Conservation (phyloP, 345 rosid species). For the Acer saccharum region DNA sequence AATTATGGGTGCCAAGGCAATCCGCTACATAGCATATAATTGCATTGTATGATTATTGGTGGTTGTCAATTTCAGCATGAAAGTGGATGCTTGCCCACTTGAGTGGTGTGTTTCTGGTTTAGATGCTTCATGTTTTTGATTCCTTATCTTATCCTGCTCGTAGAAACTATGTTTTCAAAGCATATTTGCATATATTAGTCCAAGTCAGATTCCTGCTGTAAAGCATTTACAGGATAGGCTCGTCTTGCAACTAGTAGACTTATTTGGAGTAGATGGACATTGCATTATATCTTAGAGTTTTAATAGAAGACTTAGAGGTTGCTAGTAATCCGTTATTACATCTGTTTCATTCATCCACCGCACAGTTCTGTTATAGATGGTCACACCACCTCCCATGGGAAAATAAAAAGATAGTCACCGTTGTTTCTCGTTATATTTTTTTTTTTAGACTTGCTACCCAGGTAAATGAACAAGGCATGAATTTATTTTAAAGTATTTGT, state of each 20-base stretch:
- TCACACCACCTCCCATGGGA: background rate
- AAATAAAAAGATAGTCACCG: background rate
- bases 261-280: background rate
- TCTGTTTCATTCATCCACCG: background rate
- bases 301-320: background rate
- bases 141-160: background rate
- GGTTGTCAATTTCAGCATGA: constrained; percentile 7
- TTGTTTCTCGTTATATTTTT: background rate
- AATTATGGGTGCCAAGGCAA: background rate
- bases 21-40: background rate
- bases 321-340: background rate
- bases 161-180: constrained; percentile 2
- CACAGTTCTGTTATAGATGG: background rate
- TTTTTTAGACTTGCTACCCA: background rate
- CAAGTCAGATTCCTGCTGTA: background rate
- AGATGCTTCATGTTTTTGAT: background rate
- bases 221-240: background rate
- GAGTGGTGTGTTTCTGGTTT: background rate
- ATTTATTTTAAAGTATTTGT: background rate
- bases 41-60: background rate
- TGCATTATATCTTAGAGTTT: background rate
- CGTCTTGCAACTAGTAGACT: background rate
- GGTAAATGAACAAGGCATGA: background rate
- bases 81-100: background rate
- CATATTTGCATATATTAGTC: background rate